Conservation (phyloP, 1,284 basidiomycete genomes). For the Agaricales sp. region DNA sequence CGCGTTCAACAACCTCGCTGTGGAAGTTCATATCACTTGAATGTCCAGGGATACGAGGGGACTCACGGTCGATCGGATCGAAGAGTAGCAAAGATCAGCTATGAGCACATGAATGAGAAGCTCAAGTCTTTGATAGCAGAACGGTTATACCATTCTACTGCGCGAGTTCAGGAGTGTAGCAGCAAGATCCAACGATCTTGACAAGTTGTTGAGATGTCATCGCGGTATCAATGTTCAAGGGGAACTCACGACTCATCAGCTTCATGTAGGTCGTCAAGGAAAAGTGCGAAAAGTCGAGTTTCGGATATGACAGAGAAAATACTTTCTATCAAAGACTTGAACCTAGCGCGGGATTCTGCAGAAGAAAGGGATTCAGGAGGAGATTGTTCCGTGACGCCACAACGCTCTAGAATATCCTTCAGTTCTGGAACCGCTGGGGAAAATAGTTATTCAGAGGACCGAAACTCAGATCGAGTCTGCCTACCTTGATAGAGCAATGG, state of each 20-base stretch:
- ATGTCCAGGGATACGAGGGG: neutral
- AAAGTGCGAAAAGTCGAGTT: slow-evolving; percentile 54
- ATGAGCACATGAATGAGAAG: slow-evolving; percentile 7
- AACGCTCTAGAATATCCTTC: slow-evolving; percentile 45
- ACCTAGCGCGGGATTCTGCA: slow-evolving; percentile 50
- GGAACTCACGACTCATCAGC: slow-evolving; percentile 52
- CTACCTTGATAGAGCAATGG: slow-evolving; percentile 54
- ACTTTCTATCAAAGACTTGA: slow-evolving; percentile 57
- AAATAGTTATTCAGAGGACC: neutral
- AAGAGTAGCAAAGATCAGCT: slow-evolving; percentile 59
- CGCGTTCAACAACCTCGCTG: slow-evolving; percentile 37
- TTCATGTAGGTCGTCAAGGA: slow-evolving; percentile 64
- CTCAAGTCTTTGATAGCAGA: neutral
- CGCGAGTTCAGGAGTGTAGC: slow-evolving; percentile 51
- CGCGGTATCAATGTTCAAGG: slow-evolving; percentile 4
- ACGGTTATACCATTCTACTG: slow-evolving; percentile 42
- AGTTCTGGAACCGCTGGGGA: slow-evolving; percentile 40
- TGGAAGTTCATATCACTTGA: slow-evolving; percentile 4
- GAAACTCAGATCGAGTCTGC: neutral
- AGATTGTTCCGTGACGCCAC: slow-evolving; percentile 39
- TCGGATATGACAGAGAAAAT: slow-evolving; percentile 60
- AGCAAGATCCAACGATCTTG: slow-evolving; percentile 48
- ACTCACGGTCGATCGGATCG: slow-evolving; percentile 47
- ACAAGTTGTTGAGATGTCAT: slow-evolving; percentile 55
- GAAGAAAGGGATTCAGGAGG: slow-evolving; percentile 46